Conservation (phyloP, 768 basidiomycete species). For the Psilocybe sp. region DNA sequence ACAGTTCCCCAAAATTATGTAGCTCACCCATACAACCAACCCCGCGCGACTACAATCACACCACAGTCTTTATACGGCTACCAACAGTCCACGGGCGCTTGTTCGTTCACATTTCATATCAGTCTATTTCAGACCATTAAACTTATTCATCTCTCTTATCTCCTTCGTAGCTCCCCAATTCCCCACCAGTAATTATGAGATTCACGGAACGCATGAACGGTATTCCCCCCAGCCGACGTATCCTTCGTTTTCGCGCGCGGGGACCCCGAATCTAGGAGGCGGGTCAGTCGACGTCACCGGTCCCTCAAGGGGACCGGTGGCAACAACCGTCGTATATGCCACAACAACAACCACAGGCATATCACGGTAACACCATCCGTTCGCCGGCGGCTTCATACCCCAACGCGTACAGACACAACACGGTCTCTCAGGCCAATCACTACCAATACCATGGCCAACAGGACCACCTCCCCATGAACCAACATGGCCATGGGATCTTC, state of each 20-base stretch:
- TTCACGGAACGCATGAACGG: conserved; percentile 42
- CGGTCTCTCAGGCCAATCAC: conserved; percentile 29
- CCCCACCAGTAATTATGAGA: conserved; percentile 50
- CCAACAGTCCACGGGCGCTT: conserved; percentile 31
- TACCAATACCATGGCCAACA: conserved; percentile 38
- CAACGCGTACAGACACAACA: conserved; percentile 47
- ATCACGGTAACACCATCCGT: conserved; percentile 46
- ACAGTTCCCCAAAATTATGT: conserved; percentile 56
- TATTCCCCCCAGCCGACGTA: conserved; percentile 47
- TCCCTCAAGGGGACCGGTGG: conserved; percentile 50
- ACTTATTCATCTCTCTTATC: conserved; percentile 33
- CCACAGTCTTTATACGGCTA: conserved; percentile 40
- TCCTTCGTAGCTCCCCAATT: conserved; percentile 43
- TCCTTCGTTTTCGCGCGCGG: conserved; percentile 45
- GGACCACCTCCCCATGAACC: conserved; percentile 30
- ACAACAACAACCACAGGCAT: conserved; percentile 31
- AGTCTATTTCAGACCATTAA: conserved; percentile 12
- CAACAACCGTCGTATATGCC: conserved; percentile 33
- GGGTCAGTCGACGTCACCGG: conserved; percentile 41
- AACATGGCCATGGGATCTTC: conserved; percentile 27
- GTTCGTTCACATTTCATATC: conserved; percentile 28
- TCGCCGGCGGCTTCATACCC: conserved; percentile 67
- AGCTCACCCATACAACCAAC: conserved; percentile 58
- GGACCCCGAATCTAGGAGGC: conserved; percentile 45
- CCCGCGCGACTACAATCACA: conserved; percentile 62